phyloP scores from a whole-genome alignment of 2,329 filamentous ascomycete species.

The Botrytis pseudocinerea region DNA sequence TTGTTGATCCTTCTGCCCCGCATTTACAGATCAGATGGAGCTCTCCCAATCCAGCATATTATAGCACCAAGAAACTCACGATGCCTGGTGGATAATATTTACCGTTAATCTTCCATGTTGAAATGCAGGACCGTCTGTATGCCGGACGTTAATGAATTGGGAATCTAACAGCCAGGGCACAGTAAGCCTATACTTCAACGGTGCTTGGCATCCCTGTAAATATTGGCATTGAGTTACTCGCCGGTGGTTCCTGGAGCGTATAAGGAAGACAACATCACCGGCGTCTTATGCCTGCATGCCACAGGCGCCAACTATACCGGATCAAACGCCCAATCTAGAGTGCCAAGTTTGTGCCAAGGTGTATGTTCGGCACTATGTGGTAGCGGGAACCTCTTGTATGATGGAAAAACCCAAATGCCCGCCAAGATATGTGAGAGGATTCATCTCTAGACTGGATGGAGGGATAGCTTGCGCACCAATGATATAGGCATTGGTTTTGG shows the following conservation, averaged over 20 bases:
- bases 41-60: too few species aligned
- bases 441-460: not conserved
- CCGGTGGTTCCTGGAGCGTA: not conserved
- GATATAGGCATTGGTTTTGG: not conserved
- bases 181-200: not conserved
- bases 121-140: not conserved
- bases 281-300: not conserved
- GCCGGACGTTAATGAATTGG: not conserved
- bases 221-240: not conserved
- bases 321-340: not conserved
- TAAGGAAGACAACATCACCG: not conserved
- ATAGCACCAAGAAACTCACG: not conserved
- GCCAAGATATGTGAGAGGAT: not conserved
- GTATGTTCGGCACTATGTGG: not conserved
- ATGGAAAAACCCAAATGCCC: not conserved
- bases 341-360: not conserved
- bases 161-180: not conserved
- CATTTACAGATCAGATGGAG: not conserved
- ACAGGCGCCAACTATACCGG: not conserved
- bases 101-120: not conserved
- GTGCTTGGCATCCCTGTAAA: not conserved
- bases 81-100: conserved; percentile 9
- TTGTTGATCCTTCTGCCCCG: not conserved
- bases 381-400: not conserved
- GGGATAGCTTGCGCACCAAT: not conserved